A percentile compares a stretch with the other conserved stretches of the same genome.
These are phyloP conservation scores for Neckera pumila DNA, from an alignment of 225 moss, liverwort and hornwort genomes.

Conservation along the genomic window DNA sequence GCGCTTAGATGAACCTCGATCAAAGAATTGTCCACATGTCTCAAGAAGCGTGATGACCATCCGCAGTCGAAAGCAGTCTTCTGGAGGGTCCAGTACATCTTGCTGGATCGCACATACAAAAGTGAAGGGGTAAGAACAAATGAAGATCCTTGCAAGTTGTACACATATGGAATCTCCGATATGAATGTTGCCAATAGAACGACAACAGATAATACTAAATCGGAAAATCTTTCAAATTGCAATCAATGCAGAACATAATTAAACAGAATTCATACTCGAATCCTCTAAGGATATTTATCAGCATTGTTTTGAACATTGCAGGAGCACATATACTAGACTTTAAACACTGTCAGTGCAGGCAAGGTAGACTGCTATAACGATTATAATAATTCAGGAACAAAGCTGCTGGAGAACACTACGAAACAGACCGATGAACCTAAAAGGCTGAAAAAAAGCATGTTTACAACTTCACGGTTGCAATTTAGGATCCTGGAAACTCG, in stretches of 20 bases:
- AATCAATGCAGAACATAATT: background rate
- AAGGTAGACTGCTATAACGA: background rate
- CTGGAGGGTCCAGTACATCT: conserved; percentile 83
- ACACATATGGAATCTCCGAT: background rate
- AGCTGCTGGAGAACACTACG: background rate
- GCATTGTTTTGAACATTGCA: background rate
- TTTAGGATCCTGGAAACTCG: background rate
- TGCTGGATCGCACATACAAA: conserved; percentile 43
- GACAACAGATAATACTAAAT: background rate
- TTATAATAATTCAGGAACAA: background rate
- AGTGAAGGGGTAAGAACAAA: background rate
- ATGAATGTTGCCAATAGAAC: background rate
- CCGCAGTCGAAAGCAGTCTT: conserved; percentile 92
- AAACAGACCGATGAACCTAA: background rate
- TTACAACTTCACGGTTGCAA: background rate
- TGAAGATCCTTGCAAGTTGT: background rate
- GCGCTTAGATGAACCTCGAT: conserved; percentile 94
- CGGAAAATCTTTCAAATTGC: background rate
- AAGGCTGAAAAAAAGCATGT: background rate
- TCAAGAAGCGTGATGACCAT: conserved; percentile 96
- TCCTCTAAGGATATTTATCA: background rate
- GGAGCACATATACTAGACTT: background rate
- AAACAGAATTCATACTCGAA: background rate
- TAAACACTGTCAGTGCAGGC: background rate
- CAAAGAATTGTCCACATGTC: conserved; percentile 98